A percentile compares a stretch with the other conserved stretches of the same genome.
Conservation (phyloP, 192 early-diverging fungal species). For the Entophlyctis luteolus region DNA sequence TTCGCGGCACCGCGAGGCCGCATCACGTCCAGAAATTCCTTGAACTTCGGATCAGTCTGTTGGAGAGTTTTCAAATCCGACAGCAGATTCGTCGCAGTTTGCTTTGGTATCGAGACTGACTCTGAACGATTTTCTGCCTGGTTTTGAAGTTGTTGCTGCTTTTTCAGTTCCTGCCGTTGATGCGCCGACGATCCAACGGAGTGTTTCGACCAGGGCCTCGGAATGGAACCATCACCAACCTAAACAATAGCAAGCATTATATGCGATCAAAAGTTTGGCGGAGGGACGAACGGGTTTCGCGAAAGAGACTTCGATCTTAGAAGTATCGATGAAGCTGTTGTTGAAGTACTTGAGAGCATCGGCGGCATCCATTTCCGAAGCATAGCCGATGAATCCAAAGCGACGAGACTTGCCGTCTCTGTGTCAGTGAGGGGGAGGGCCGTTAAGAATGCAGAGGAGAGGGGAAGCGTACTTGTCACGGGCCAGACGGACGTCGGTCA, state of each 20-base stretch:
- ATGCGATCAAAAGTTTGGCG: neutral
- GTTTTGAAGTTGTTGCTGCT: conserved; percentile 16
- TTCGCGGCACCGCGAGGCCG: conserved; percentile 61
- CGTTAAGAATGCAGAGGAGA: neutral
- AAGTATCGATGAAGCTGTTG: conserved; percentile 88
- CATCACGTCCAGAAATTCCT: conserved; percentile 87
- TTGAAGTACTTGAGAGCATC: conserved; percentile 82
- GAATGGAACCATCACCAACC: conserved; percentile 76
- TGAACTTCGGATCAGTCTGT: conserved; percentile 77
- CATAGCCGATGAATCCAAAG: conserved; percentile 92
- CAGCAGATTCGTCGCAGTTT: too few species aligned
- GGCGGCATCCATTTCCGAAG: conserved; percentile 79
- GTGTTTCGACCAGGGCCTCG: conserved; percentile 88
- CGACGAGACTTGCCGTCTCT: conserved; percentile 76
- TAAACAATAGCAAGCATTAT: neutral
- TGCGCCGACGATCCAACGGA: conserved; percentile 79
- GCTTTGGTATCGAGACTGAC: too few species aligned
- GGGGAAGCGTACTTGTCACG: conserved; percentile 61
- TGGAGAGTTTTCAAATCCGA: too few species aligned
- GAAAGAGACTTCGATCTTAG: conserved; percentile 77
- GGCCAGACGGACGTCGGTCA: conserved; percentile 90
- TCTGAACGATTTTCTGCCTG: too few species aligned
- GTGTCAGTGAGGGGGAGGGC: neutral
- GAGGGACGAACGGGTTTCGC: conserved; percentile 67
- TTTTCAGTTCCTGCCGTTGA: conserved; percentile 37